Evolutionary conservation across 495 filamentous ascomycete species (phyloP), one percentile per base, ranked within the genome.

Genomic region (Daldinia loculata): DNA sequence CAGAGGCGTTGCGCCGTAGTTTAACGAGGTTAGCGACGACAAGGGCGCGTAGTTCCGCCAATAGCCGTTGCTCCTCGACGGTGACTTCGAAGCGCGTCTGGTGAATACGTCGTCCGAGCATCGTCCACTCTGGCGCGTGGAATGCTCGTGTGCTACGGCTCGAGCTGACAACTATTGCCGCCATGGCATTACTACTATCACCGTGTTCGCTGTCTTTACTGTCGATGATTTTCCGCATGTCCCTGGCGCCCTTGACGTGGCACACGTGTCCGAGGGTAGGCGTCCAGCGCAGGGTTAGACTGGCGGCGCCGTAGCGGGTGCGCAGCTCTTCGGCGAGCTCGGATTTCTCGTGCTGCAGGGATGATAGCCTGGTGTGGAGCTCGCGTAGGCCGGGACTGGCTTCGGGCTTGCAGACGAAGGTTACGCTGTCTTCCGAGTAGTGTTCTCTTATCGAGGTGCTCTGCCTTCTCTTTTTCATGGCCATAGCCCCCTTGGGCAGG

Each of bases 71-170:
- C 75, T 98, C 94, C 72, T 97, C 95, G 67, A 84, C 83, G 29
- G 91, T 87, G 70, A 99, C 95, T 24, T 89, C 91, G 12, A 89
- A 78, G 63, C 89, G 92, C 1, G 86, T 78, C 71, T 90, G 87
- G 76, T 96, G 93, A 63, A 97, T 87, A 7, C 80, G 83, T 14
- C 84, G 83, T 17, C 96, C 95, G 1, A 99, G 85, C 11, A 85
- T 78, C 7, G 91, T 93, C 95, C 96, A 98, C 60, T 89, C 86
- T 1, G 92, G 86, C 2, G 93, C 81, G 76, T 97, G 91, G 77
- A 97, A 94, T 3, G 93, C 90, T 17, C 90, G 87, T 0, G 95
- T 97, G 8, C 88, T 90, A 73, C 93, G 97, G 70, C 90, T 94
- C 8, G 92, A 89, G 50, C 87, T 85, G 17, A 89, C 87, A 19